Base-by-base conservation (phyloP, 495 filamentous ascomycete genomes). In the Aeminium ludgeri region DNA sequence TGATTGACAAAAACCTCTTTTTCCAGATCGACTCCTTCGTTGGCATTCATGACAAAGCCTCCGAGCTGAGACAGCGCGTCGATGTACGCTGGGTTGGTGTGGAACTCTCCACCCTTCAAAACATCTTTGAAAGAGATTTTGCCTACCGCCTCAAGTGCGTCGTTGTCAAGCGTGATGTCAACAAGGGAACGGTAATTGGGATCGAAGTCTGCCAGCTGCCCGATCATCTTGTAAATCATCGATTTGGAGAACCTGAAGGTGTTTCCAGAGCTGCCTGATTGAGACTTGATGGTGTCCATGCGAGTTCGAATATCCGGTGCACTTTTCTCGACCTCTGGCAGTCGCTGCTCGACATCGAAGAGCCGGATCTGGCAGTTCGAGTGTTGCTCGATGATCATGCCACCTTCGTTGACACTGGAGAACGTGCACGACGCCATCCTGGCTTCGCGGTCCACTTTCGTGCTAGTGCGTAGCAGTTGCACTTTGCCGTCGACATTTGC, bases 1-100 rank as follows among this genome's bases (percentile, higher is more conserved):
- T 86, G 82, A 31, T 75, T 81, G 42, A 86, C 74, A 53, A 73
- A 87, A 23, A 82, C 76, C 33, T 74, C 64, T 41, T 80, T 72
- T 43, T 73, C 71, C 0, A 74, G 76, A 48, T 86, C 76, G 2
- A 76, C 68, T 17, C 67, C 69, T 51, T 83, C 80, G 41, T 74
- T 84, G 11, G 71, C 80, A 52, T 86, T 86, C 61, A 84, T 75
- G 45, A 36, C 41, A 30, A 43, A 45, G 6, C 44, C 42, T 2
- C 34, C 76, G 23, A 80, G 65, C 49, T 79, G 73, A 47, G 67
- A 70, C 36, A 70, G 45, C 33, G 73, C 78, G 54, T 85, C 81
- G 34, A 83, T 80, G 67, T 75, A 82, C 57, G 76, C 79, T 1
- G 80, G 80, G 38, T 71, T 70, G 41, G 73, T 73, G 42, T 68